A percentile compares a stretch with the other conserved stretches of the same genome.
Conservation (phyloP, 805 yeast genomes). For the Alloascoidea hylecoeti region DNA sequence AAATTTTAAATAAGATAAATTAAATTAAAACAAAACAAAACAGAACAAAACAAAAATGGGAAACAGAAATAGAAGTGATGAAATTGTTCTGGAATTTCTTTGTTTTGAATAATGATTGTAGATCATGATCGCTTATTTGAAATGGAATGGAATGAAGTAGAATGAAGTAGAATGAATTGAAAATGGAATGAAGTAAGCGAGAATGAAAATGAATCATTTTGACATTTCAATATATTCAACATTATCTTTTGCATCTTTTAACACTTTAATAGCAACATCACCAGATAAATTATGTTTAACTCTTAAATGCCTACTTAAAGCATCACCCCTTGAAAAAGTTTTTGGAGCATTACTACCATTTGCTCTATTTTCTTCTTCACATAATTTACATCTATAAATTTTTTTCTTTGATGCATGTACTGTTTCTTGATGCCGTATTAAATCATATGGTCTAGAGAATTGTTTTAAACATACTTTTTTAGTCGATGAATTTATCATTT, state of each 20-base stretch:
- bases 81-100: no score
- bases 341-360: not conserved
- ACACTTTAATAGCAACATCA: not conserved
- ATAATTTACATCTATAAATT: conserved; percentile 73
- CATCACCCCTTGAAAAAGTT: conserved; percentile 88
- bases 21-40: no score
- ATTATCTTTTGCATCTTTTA: not conserved
- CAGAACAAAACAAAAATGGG: no score
- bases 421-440: conserved; percentile 91
- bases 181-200: no score
- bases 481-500: conserved; percentile 43
- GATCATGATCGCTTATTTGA: no score
- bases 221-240: not conserved
- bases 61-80: no score
- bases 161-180: no score
- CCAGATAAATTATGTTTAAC: conserved; percentile 49
- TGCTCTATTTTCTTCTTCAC: conserved; percentile 64
- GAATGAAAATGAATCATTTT: no score
- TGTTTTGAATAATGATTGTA: no score
- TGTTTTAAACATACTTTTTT: conserved; percentile 60
- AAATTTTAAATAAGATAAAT: no score
- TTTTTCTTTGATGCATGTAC: conserved; percentile 84
- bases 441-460: conserved; percentile 89
- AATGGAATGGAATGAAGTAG: no score
- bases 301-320: conserved; percentile 83